Percentiles rank a stretch among this genome's conserved stretches.
Conservation (phyloP, 2,329 filamentous ascomycete genomes). For the Furcasterigmium furcatum region DNA sequence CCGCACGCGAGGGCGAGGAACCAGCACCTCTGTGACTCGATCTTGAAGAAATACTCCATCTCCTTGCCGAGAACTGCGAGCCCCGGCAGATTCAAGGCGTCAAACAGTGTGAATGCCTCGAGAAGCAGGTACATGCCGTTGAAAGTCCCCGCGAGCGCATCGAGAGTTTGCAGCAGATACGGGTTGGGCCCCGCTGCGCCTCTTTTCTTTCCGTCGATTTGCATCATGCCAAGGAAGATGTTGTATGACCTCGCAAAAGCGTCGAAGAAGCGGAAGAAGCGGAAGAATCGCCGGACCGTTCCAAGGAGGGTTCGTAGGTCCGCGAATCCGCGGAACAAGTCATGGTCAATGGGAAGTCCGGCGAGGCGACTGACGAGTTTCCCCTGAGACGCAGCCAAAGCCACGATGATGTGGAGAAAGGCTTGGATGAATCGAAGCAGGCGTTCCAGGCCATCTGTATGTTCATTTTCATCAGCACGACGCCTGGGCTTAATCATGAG, state of each 20-base stretch:
- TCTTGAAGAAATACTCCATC: background rate
- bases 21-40: background rate
- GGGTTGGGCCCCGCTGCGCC: too few relatives aligned
- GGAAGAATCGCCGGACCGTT: background rate
- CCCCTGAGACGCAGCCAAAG: background rate
- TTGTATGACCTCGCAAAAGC: background rate
- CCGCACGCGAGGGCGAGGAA: background rate
- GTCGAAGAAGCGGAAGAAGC: slow-evolving; percentile 1
- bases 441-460: slow-evolving; percentile 1
- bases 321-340: background rate
- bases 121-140: slow-evolving; percentile 1
- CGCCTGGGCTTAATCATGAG: too few relatives aligned
- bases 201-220: background rate
- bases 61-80: background rate
- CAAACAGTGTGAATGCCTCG: background rate
- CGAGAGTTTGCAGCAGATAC: background rate
- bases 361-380: too few relatives aligned
- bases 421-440: background rate
- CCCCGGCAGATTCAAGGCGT: background rate
- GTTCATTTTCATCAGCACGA: background rate
- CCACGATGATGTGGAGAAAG: background rate
- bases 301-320: background rate
- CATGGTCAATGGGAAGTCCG: background rate
- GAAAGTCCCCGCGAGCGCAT: background rate
- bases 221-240: background rate